These are phyloP conservation scores for Penicillium verrucosum DNA, from an alignment of 2,329 filamentous ascomycete species.

Conservation along the genomic window DNA sequence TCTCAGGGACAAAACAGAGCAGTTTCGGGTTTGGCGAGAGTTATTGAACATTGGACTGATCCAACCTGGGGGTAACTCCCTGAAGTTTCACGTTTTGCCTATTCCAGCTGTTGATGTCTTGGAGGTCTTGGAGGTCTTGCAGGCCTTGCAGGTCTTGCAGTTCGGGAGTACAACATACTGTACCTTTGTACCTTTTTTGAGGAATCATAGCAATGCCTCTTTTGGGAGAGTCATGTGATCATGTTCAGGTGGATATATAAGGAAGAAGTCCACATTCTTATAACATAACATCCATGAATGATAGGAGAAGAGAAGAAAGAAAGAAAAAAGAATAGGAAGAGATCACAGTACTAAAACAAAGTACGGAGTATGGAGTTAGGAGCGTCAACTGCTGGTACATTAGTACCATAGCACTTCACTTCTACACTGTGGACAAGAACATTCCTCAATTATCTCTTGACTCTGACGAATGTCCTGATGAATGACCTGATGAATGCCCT, in stretches of 20 bases:
- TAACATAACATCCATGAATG: not conserved
- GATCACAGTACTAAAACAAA: not conserved
- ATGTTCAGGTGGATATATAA: not conserved
- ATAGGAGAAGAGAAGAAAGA: not conserved
- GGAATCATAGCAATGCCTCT: not conserved
- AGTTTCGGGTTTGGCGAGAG: constrained; percentile 1
- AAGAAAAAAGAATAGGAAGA: not conserved
- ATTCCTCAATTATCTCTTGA: not conserved
- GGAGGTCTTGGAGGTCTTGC: not conserved
- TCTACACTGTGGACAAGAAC: not conserved
- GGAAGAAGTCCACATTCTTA: not conserved
- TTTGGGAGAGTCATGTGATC: constrained; percentile 4
- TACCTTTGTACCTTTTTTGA: not conserved
- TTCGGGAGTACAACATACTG: not conserved
- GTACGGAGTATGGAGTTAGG: not conserved
- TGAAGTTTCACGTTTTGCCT: not conserved
- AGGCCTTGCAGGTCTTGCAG: not conserved
- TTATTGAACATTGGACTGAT: not conserved
- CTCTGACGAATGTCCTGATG: not conserved
- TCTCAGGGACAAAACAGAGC: constrained; percentile 1
- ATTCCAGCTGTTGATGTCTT: not conserved
- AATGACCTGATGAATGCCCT: not conserved
- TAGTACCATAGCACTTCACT: no score
- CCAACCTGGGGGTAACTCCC: not conserved
- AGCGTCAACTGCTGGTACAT: not conserved